These are phyloP conservation scores for Poa annua DNA, from an alignment of 176 grass and related monocot species.

Conservation along the genomic window DNA sequence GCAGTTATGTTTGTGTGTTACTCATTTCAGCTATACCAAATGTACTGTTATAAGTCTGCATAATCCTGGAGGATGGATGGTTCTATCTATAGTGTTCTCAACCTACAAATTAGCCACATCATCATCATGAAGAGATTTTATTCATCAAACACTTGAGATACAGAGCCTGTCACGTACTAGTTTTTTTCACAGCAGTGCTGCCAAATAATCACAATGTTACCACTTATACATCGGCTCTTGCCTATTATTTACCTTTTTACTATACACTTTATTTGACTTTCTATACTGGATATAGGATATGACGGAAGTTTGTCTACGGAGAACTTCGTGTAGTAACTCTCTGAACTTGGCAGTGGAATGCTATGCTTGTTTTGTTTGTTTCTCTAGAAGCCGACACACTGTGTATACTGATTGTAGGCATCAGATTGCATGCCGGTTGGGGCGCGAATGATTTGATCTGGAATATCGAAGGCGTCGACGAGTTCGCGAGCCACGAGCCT, in stretches of 20 bases:
- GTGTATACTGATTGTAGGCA: constrained; percentile 86
- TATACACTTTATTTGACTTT: constrained; percentile 2
- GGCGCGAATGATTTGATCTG: constrained; percentile 80
- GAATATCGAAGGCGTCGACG: constrained; percentile 81
- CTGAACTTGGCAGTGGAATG: constrained; percentile 5
- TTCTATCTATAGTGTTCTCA: not conserved
- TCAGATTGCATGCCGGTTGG: constrained; percentile 86
- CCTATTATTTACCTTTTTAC: constrained; percentile 28
- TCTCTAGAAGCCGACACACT: constrained; percentile 73
- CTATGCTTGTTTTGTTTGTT: not conserved
- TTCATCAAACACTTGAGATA: not conserved
- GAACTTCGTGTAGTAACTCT: not conserved
- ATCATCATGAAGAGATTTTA: not conserved
- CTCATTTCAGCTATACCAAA: not conserved
- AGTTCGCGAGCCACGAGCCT: constrained; percentile 81
- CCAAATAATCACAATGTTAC: constrained; percentile 24
- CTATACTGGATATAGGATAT: not conserved
- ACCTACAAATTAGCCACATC: not conserved
- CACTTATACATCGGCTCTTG: constrained; percentile 12
- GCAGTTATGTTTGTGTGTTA: not conserved
- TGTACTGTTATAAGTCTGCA: not conserved
- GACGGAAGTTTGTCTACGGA: not conserved
- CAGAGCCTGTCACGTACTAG: not conserved
- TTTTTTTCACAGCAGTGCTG: not conserved
- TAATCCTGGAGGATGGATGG: not conserved